phyloP scores from a whole-genome alignment of 805 yeast genomes.

The Lipomyces anomalus region DNA sequence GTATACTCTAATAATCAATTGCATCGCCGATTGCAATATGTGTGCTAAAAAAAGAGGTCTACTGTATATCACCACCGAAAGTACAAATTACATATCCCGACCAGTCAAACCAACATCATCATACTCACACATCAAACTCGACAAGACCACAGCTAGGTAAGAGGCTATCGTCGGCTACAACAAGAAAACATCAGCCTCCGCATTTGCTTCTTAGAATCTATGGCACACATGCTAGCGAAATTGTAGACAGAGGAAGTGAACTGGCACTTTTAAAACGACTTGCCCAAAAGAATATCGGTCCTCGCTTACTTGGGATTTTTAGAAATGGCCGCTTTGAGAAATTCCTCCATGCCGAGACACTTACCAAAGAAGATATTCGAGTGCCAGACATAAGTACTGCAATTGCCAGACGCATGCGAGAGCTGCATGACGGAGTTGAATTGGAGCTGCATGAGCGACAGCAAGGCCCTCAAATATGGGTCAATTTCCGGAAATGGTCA shows the following conservation, averaged over 20 bases:
- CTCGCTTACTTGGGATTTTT: slow-evolving; percentile 81
- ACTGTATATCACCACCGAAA: slow-evolving; percentile 67
- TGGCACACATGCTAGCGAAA: slow-evolving; percentile 78
- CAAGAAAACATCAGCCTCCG: slow-evolving; percentile 39
- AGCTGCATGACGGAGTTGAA: slow-evolving; percentile 74
- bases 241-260: slow-evolving; percentile 83
- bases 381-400: slow-evolving; percentile 69
- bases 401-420: slow-evolving; percentile 95
- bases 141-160: slow-evolving; percentile 4
- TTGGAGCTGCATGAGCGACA: slow-evolving; percentile 52
- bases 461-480: slow-evolving; percentile 66
- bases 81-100: too few relatives aligned
- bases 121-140: slow-evolving; percentile 2
- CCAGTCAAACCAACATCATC: slow-evolving; percentile 16
- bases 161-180: slow-evolving; percentile 6
- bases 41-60: slow-evolving; percentile 30
- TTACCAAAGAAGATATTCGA: slow-evolving; percentile 67
- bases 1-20: not conserved
- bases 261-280: slow-evolving; percentile 65
- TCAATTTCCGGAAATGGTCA: slow-evolving; percentile 66
- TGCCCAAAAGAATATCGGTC: slow-evolving; percentile 77
- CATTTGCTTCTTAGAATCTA: slow-evolving; percentile 70
- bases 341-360: slow-evolving; percentile 74
- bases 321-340: slow-evolving; percentile 92
- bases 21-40: not conserved